Evolutionary conservation across 371 early-diverging fungal species (phyloP).

Genomic region (Actinomucor elegans): DNA sequence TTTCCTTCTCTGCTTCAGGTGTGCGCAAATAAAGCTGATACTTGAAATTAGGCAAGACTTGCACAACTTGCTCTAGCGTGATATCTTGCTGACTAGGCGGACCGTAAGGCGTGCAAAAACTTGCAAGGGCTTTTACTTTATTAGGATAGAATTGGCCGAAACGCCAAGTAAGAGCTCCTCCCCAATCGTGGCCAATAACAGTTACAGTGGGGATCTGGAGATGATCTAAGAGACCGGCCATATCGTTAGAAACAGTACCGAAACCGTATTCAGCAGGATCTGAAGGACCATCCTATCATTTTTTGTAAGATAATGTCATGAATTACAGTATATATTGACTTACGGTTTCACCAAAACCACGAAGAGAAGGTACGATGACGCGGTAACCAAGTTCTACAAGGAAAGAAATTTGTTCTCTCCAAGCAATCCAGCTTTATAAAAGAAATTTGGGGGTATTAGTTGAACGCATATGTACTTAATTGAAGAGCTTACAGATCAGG

Average conservation of each 20-base stretch:
- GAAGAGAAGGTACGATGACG: slow-evolving; percentile 67
- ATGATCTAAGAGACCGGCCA: slow-evolving; percentile 61
- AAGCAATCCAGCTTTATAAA: slow-evolving; percentile 55
- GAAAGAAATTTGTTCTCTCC: slow-evolving; percentile 73
- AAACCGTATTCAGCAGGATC: slow-evolving; percentile 52
- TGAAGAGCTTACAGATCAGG: slow-evolving; percentile 56
- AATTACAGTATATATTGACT: slow-evolving; percentile 3
- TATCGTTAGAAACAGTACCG: slow-evolving; percentile 54
- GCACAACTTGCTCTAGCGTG: slow-evolving; percentile 52
- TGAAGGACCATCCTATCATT: slow-evolving; percentile 46
- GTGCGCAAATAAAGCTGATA: slow-evolving; percentile 54
- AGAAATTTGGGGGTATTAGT: neutral
- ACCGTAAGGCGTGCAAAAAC: slow-evolving; percentile 66
- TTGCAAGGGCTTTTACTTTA: slow-evolving; percentile 58
- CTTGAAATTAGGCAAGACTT: slow-evolving; percentile 52
- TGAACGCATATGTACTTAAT: neutral
- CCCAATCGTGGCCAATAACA: slow-evolving; percentile 79
- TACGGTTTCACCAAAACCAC: slow-evolving; percentile 74
- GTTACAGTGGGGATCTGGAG: slow-evolving; percentile 60
- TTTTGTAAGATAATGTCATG: neutral
- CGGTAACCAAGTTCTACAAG: slow-evolving; percentile 68
- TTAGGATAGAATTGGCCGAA: slow-evolving; percentile 67
- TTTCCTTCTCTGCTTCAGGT: slow-evolving; percentile 43
- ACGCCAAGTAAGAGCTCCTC: slow-evolving; percentile 70
- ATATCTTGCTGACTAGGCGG: slow-evolving; percentile 38